Evolutionary conservation across 1,284 basidiomycete genomes (phyloP).

Genomic region (Ceratobasidium sp.): DNA sequence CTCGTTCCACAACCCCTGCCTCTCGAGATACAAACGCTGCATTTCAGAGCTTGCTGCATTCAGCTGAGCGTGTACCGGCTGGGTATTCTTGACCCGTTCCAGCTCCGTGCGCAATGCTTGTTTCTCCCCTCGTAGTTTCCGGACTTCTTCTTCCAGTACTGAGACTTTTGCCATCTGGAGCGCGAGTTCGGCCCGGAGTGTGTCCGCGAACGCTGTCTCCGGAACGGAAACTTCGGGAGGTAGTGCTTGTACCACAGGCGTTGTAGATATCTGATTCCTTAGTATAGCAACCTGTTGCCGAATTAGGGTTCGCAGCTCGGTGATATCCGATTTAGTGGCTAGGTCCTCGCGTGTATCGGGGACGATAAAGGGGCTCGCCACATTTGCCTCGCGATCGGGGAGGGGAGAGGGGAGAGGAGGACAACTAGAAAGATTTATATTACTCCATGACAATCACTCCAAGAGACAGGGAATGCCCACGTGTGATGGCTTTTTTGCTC

Average conservation of each 20-base stretch:
- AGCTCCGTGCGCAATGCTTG: slow-evolving; percentile 17
- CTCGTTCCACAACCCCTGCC: slow-evolving; percentile 35
- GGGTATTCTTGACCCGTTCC: not conserved
- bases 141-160: slow-evolving; percentile 26
- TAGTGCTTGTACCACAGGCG: not conserved
- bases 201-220: slow-evolving; percentile 12
- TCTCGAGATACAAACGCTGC: slow-evolving; percentile 20
- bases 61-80: not conserved
- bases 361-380: slow-evolving; percentile 2
- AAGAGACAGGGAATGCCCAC: not conserved
- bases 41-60: slow-evolving; percentile 4
- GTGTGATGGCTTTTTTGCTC: not conserved
- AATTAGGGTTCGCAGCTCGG: slow-evolving; percentile 12
- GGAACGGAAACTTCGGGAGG: not conserved
- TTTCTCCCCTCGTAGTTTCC: slow-evolving; percentile 17
- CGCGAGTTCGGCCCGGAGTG: slow-evolving; percentile 32
- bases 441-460: not conserved
- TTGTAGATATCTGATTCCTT: not conserved
- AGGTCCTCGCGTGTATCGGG: slow-evolving; percentile 12
- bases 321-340: slow-evolving; percentile 19
- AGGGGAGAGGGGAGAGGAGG: too few species aligned
- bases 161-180: slow-evolving; percentile 36
- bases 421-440: not conserved
- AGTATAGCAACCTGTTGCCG: slow-evolving; percentile 5
- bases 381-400: not conserved